Evolutionary conservation across 768 basidiomycete species (phyloP).

Genomic region (Phanerochaete sordida): DNA sequence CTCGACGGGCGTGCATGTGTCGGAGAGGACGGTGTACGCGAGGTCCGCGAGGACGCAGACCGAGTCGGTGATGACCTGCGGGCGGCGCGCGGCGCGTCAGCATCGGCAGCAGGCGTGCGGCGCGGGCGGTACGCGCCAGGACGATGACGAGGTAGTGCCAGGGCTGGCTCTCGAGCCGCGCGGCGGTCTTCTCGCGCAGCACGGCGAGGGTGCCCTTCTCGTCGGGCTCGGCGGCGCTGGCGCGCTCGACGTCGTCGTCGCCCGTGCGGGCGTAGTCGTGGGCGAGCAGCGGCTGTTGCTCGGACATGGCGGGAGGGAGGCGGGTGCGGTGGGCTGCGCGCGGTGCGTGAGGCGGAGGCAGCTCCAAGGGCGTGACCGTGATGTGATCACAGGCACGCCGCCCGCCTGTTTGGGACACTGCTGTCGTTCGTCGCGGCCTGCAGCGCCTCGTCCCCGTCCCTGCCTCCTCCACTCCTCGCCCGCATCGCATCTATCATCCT

Average conservation of each 20-base stretch:
- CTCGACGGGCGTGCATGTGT: constrained; percentile 42
- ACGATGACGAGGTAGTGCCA: constrained; percentile 57
- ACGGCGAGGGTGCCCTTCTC: constrained; percentile 10
- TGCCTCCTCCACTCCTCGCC: too few relatives aligned
- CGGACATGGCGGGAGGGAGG: constrained; percentile 31
- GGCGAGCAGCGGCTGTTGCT: constrained; percentile 46
- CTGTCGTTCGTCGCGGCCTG: too few relatives aligned
- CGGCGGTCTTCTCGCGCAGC: constrained; percentile 31
- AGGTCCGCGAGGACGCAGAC: constrained; percentile 71
- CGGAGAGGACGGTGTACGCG: constrained; percentile 59
- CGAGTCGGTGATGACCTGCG: constrained; percentile 61
- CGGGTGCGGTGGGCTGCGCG: not conserved
- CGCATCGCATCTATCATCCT: too few relatives aligned
- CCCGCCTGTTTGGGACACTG: too few relatives aligned
- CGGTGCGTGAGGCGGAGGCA: not conserved
- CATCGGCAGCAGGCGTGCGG: constrained; percentile 11
- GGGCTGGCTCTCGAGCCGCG: constrained; percentile 46
- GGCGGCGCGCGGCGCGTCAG: not conserved
- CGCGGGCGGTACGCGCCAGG: constrained; percentile 41
- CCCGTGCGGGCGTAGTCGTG: constrained; percentile 10
- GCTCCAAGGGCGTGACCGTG: not conserved
- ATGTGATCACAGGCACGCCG: not conserved
- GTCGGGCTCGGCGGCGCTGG: not conserved
- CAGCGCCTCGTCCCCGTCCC: too few relatives aligned
- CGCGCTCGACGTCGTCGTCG: constrained; percentile 12